A percentile compares a stretch with the other conserved stretches of the same genome.
phyloP scores from a whole-genome alignment of 495 filamentous ascomycete genomes.

The Penicillium antarcticum region DNA sequence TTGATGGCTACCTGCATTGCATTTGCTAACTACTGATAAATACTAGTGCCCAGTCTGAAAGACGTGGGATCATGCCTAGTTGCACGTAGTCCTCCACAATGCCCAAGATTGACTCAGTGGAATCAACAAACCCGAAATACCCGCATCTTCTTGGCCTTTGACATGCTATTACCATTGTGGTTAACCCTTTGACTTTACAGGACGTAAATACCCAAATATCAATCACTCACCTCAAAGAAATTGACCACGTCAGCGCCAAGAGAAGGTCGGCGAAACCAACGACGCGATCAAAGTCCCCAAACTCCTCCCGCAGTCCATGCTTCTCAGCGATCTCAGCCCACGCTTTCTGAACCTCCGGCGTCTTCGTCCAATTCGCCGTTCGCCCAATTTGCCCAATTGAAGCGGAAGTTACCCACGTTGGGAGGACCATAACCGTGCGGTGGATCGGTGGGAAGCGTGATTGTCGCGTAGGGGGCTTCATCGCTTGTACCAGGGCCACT shows the following conservation, averaged over 20 bases:
- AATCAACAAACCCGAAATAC: slow-evolving; percentile 40
- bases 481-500: slow-evolving; percentile 20
- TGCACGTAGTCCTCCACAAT: slow-evolving; percentile 28
- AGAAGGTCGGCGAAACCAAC: slow-evolving; percentile 6
- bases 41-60: slow-evolving; percentile 2
- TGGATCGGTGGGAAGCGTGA: slow-evolving; percentile 18
- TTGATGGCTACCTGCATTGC: not conserved
- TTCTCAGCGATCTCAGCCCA: slow-evolving; percentile 28
- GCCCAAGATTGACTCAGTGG: slow-evolving; percentile 31
- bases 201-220: not conserved
- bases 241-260: not conserved
- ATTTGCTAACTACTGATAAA: too few species aligned
- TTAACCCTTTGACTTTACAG: too few species aligned
- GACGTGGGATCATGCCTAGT: slow-evolving; percentile 32
- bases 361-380: slow-evolving; percentile 43
- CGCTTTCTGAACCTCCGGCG: slow-evolving; percentile 39
- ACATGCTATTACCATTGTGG: slow-evolving; percentile 17
- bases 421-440: slow-evolving; percentile 37
- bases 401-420: slow-evolving; percentile 29
- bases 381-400: slow-evolving; percentile 43
- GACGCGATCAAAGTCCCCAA: slow-evolving; percentile 5
- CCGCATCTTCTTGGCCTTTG: slow-evolving; percentile 36
- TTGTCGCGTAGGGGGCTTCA: slow-evolving; percentile 16
- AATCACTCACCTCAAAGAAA: slow-evolving; percentile 1
- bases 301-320: slow-evolving; percentile 8